Percentiles rank a stretch among this genome's conserved stretches.
These are phyloP conservation scores for Acanthochlamys bracteata DNA, from an alignment of 106 monocot species.

Conservation along the genomic window DNA sequence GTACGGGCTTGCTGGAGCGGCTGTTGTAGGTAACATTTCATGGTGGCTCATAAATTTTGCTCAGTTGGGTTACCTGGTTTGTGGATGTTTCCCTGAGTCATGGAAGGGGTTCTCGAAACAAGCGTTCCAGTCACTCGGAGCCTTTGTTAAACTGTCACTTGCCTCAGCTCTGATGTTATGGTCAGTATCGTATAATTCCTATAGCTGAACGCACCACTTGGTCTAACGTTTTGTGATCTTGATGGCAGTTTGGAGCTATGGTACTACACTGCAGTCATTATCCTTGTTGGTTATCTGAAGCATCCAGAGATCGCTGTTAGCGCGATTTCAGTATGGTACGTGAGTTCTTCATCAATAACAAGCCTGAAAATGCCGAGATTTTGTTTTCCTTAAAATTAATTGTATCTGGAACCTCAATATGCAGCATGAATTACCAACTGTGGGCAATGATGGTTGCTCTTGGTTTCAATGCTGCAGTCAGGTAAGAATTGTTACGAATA, in stretches of 20 bases:
- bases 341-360: conserved; percentile 5
- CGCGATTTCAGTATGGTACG: conserved; percentile 78
- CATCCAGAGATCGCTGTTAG: conserved; percentile 60
- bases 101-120: conserved; percentile 65
- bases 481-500: conserved; percentile 18
- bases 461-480: conserved; percentile 78
- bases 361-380: background rate
- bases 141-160: conserved; percentile 69
- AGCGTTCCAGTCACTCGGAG: conserved; percentile 50
- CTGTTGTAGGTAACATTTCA: conserved; percentile 62
- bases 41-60: conserved; percentile 66
- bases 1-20: conserved; percentile 51
- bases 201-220: background rate
- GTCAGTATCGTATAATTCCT: conserved; percentile 22
- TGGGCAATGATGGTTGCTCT: conserved; percentile 76
- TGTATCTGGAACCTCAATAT: background rate
- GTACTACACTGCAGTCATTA: conserved; percentile 79
- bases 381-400: too few relatives aligned
- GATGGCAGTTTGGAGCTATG: conserved; percentile 74
- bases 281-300: conserved; percentile 62
- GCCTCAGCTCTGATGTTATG: conserved; percentile 81
- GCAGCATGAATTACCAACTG: conserved; percentile 75
- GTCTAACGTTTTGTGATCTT: background rate
- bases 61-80: conserved; percentile 43
- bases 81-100: conserved; percentile 59